Conservation (phyloP, 1,139 yeast species). For the Meyerozyma carpophila region DNA sequence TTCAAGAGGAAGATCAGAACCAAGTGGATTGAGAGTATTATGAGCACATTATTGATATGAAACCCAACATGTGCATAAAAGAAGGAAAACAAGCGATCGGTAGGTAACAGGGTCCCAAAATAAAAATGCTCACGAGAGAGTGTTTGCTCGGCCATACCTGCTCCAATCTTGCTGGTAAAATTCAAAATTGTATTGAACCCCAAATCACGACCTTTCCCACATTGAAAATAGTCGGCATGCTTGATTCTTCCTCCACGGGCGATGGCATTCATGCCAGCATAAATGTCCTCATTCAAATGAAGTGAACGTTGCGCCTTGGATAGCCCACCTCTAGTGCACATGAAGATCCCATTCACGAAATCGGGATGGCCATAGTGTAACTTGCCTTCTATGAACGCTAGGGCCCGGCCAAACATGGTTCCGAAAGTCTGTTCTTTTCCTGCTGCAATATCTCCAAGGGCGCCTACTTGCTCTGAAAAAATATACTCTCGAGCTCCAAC, state of each 20-base stretch:
- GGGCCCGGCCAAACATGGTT: slow-evolving; percentile 77
- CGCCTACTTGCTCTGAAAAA: slow-evolving; percentile 81
- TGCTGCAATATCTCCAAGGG: slow-evolving; percentile 87
- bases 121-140: slow-evolving; percentile 80
- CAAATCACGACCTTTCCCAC: slow-evolving; percentile 88
- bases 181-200: slow-evolving; percentile 83
- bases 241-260: slow-evolving; percentile 81
- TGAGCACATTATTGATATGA: slow-evolving; percentile 76
- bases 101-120: slow-evolving; percentile 71
- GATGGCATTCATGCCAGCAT: slow-evolving; percentile 84
- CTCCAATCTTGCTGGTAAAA: slow-evolving; percentile 85
- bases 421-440: slow-evolving; percentile 94
- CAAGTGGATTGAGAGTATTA: slow-evolving; percentile 66
- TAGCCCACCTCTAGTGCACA: slow-evolving; percentile 88
- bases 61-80: slow-evolving; percentile 93
- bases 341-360: slow-evolving; percentile 73
- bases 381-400: slow-evolving; percentile 84
- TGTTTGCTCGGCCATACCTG: slow-evolving; percentile 94
- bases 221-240: slow-evolving; percentile 83
- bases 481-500: slow-evolving; percentile 87
- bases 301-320: slow-evolving; percentile 86
- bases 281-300: slow-evolving; percentile 84
- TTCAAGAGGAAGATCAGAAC: slow-evolving; percentile 65
- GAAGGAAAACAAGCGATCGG: slow-evolving; percentile 77
- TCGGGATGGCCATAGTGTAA: slow-evolving; percentile 93